These are phyloP conservation scores for Triglochin maritima DNA, from an alignment of 106 monocot species.

Conservation along the genomic window DNA sequence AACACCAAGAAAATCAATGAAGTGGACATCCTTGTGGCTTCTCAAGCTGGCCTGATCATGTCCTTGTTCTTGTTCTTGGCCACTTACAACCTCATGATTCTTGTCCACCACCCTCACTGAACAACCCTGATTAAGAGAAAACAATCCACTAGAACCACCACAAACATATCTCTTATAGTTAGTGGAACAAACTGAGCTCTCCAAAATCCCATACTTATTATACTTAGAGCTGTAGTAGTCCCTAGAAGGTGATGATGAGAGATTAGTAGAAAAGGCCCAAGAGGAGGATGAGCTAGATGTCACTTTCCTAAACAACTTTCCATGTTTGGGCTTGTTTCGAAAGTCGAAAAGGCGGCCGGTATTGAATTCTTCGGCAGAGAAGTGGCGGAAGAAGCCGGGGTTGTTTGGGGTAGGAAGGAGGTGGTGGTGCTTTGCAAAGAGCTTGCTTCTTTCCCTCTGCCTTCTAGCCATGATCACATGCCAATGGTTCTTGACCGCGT, in stretches of 20 bases:
- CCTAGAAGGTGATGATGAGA: neutral
- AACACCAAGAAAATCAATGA: constrained; percentile 6
- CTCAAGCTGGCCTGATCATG: neutral
- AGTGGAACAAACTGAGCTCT: too few relatives aligned
- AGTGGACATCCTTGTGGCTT: neutral
- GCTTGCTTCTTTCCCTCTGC: constrained; percentile 24
- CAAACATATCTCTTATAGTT: neutral
- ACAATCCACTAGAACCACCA: too few relatives aligned
- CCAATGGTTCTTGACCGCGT: constrained; percentile 94
- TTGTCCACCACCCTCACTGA: neutral
- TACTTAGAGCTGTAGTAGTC: too few relatives aligned
- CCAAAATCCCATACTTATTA: too few relatives aligned
- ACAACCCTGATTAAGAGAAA: too few relatives aligned
- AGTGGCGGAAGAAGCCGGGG: too few relatives aligned
- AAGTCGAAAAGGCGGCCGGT: neutral
- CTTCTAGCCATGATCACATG: constrained; percentile 68
- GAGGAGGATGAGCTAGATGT: neutral
- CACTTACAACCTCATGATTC: neutral
- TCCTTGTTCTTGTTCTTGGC: neutral
- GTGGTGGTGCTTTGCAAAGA: neutral
- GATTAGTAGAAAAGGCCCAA: neutral
- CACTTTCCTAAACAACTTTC: neutral
- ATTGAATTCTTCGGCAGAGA: too few relatives aligned
- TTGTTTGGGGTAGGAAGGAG: neutral
- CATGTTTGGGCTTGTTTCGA: neutral